A percentile compares a stretch with the other conserved stretches of the same genome.
Conservation (phyloP, 257 asterid genomes). For the Solanum gracilifrons region DNA sequence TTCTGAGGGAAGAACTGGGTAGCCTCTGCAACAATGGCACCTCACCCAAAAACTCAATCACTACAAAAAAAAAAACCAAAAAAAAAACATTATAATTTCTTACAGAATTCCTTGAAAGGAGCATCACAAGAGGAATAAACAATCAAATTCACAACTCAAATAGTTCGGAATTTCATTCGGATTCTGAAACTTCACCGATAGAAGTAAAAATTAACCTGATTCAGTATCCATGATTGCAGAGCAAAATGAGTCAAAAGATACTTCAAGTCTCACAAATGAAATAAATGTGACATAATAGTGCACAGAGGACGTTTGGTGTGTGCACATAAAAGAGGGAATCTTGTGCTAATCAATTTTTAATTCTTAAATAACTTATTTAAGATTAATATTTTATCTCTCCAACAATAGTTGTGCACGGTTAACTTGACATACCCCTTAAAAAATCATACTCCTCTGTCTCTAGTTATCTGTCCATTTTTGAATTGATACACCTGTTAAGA, state of each 20-base stretch:
- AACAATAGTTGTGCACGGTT: no score
- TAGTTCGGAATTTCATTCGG: neutral
- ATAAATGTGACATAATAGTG: neutral
- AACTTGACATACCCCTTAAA: no score
- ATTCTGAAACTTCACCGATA: neutral
- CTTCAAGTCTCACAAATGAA: neutral
- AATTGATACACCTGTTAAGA: no score
- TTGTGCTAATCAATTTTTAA: neutral
- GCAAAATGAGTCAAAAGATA: neutral
- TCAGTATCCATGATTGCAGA: neutral
- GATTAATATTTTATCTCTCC: no score
- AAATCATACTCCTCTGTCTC: no score
- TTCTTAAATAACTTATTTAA: neutral
- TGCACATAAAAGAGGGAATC: neutral
- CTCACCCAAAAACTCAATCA: constrained; percentile 77
- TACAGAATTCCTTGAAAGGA: neutral
- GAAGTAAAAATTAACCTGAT: neutral
- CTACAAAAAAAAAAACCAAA: constrained; percentile 13
- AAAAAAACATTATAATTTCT: neutral
- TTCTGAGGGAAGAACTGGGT: constrained; percentile 65
- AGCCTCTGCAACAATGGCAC: constrained; percentile 90
- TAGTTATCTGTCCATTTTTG: no score
- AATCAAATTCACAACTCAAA: neutral
- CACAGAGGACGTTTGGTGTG: neutral
- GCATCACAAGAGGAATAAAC: neutral